Base-by-base conservation (phyloP, 345 rosid species). In the Combretum micranthum region DNA sequence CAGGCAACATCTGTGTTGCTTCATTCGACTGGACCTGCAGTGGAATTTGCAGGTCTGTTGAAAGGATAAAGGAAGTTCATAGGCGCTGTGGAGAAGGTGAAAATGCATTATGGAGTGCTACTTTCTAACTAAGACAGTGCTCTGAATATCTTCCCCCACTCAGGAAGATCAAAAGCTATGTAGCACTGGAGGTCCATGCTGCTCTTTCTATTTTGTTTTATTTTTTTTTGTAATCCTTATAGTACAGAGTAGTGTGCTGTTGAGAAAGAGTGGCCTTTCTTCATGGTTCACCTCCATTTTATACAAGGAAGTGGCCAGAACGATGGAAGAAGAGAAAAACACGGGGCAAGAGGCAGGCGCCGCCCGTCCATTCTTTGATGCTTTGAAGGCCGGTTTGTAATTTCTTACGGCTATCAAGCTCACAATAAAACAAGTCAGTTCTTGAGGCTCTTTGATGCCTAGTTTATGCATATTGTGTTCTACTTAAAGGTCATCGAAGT, bases 1-100 rank as follows among this genome's bases (percentile, higher is more conserved):
- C 98, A 32, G 98, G 97, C 62, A 92, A 92, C 79, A 67, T 83
- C 13, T 92, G 97, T 22, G 86, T 92, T 52, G 98, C 98, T 58
- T 92, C 98, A 19, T 92, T 86, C 0, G 98, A 92, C 61, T 92
- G 98, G 98, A 92, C 48, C 66, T 92, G 98, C 82, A 92, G 98
- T 12, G 98, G 98, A 42, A 92, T 92, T 46, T 92, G 98, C 73
- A 81, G 82, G 62, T 88, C 98, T 15, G 90, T 77, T 0, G 95
- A 92, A 55, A 76, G 93, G 69, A 86, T 92, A 17, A 92, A 72
- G 75, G 96, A 92, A 74, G 96, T 92, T 68, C 98, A 88, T 66
- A 64, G 83, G 55, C 85, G 93, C 12, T 92, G 98, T 0, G 90
- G 98, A 47, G 98, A 92, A 75, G 90, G 98, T 21, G 93, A 84